These are phyloP conservation scores for Rhizopogon roseolus DNA, from an alignment of 768 basidiomycete genomes.

Conservation along the genomic window DNA sequence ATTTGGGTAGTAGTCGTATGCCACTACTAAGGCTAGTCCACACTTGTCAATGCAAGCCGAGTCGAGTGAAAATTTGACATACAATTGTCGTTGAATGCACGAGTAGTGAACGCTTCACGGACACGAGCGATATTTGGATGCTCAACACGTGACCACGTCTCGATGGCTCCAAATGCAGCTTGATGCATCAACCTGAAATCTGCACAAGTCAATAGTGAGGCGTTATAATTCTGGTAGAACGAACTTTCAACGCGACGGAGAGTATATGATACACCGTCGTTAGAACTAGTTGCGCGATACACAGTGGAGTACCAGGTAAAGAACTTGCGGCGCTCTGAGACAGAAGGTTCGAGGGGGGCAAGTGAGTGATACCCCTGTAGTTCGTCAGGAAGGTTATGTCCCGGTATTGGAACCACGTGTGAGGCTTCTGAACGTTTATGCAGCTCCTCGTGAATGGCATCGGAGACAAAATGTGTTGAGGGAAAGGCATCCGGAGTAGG, in stretches of 20 bases:
- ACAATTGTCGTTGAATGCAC: constrained; percentile 92
- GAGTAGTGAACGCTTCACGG: constrained; percentile 92
- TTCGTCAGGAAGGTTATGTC: constrained; percentile 73
- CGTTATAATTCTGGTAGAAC: constrained; percentile 6
- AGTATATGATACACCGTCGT: constrained; percentile 74
- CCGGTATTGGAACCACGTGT: constrained; percentile 32
- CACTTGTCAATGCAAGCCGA: neutral
- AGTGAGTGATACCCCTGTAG: constrained; percentile 89
- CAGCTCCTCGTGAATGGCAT: constrained; percentile 60
- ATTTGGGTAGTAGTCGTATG: constrained; percentile 84
- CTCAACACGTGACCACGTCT: constrained; percentile 77
- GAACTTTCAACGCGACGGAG: constrained; percentile 86
- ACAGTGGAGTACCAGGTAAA: constrained; percentile 80
- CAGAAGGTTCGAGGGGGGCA: constrained; percentile 63
- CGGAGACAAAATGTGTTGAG: constrained; percentile 80
- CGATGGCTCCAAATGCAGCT: constrained; percentile 75
- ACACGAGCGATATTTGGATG: constrained; percentile 86
- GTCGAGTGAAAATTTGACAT: constrained; percentile 21
- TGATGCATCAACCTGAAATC: constrained; percentile 83
- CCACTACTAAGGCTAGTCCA: constrained; percentile 77
- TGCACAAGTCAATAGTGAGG: constrained; percentile 26
- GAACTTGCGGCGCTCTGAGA: constrained; percentile 62
- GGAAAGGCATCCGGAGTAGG: constrained; percentile 54
- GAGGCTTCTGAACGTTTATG: constrained; percentile 43
- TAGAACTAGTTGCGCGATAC: constrained; percentile 74